Evolutionary conservation across 306 rosid species (phyloP), one percentile per base, ranked within the genome.

Genomic region (Citrullus amarus): DNA sequence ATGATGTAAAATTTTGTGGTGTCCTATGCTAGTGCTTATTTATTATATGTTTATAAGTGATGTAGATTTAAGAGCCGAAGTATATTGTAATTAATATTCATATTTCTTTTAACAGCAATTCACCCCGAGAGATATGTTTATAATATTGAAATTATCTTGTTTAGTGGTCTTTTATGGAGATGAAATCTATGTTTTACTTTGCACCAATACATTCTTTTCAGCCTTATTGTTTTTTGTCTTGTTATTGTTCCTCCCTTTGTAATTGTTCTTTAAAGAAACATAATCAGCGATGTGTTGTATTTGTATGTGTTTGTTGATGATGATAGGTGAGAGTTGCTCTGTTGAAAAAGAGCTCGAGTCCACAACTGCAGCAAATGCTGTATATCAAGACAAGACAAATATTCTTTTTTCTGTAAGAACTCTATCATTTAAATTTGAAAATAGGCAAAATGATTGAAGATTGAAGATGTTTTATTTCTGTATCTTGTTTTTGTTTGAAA

Each of bases 321-420:
- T 83, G 85, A 66, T 75, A 94, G 98, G 98, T 83, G 98, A 95
- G 87, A 95, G 98, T 85, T 88, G 90, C 87, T 95, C 98, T 22
- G 97, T 95, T 79, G 98, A 86, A 82, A 95, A 95, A 80, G 98
- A 92, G 87, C 93, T 91, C 9, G 82, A 86, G 79, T 83, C 88
- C 54, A 92, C 93, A 36, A 86, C 86, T 76, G 85, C 96, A 77
- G 82, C 88, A 85, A 95, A 91, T 80, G 97, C 92, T 46, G 98
- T 95, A 67, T 95, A 92, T 86, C 98, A 95, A 90, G 98, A 95
- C 88, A 95, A 95, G 90, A 95, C 96, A 80, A 95, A 89, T 84
- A 95, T 87, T 85, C 88, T 95, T 79, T 95, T 95, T 85, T 95
- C 98, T 87, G 98, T 94, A 90, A 57, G 78, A 53, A 39, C 32